Conservation (phyloP, 2,329 filamentous ascomycete species). For the Grosmannia serpens region DNA sequence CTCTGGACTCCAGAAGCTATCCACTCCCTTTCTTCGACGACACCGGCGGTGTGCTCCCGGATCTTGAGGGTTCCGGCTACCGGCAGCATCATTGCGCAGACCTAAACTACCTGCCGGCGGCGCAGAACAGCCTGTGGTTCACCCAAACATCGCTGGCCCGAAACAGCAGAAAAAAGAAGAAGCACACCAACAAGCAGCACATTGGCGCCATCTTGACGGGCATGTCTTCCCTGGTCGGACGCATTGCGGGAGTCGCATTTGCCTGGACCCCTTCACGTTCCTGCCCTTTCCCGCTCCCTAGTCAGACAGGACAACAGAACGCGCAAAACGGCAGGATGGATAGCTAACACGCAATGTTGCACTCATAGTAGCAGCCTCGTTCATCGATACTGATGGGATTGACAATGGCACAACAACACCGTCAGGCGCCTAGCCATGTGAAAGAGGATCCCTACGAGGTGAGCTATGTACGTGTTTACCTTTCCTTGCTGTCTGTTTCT, state of each 20-base stretch:
- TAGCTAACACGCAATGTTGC: slow-evolving; percentile 1
- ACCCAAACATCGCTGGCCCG: background rate
- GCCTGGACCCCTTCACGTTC: background rate
- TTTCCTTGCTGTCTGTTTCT: background rate
- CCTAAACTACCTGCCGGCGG: background rate
- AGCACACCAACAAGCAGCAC: background rate
- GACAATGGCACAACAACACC: slow-evolving; percentile 34
- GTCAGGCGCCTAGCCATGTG: slow-evolving; percentile 29
- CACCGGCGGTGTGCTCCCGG: background rate
- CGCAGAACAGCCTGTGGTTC: background rate
- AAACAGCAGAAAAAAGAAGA: background rate
- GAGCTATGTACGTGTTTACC: slow-evolving; percentile 18
- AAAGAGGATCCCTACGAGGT: slow-evolving; percentile 33
- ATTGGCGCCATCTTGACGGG: background rate
- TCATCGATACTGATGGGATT: slow-evolving; percentile 23
- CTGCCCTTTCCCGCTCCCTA: background rate
- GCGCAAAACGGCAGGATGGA: background rate
- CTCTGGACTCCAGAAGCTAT: background rate
- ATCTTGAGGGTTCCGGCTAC: background rate
- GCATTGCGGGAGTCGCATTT: background rate
- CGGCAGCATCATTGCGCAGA: background rate
- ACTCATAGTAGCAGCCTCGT: slow-evolving; percentile 2
- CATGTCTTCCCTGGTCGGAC: background rate
- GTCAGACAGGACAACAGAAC: background rate
- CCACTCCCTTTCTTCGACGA: background rate